phyloP scores from a whole-genome alignment of 2,329 filamentous ascomycete genomes.

The Ceratocystiopsis brevicomis region DNA sequence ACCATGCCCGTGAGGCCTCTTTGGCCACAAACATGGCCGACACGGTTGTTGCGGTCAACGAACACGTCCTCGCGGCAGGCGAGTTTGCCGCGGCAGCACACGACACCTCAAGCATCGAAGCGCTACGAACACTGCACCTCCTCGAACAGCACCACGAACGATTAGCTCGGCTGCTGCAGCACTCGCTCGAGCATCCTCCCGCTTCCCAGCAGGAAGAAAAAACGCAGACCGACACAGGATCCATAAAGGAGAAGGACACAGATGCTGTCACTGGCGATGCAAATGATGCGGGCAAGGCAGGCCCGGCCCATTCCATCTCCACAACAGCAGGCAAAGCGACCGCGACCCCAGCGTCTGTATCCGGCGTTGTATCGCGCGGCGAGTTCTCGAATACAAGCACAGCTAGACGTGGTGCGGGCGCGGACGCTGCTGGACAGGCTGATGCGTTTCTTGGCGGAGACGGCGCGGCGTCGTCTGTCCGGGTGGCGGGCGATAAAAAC shows the following conservation, averaged over 20 bases:
- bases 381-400: constrained; percentile 2
- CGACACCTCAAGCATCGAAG: constrained; percentile 48
- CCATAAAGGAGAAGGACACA: constrained; percentile 3
- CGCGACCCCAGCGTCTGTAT: constrained; percentile 4
- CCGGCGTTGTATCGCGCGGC: constrained; percentile 8
- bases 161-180: constrained; percentile 63
- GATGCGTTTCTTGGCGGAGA: neutral
- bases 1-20: constrained; percentile 71
- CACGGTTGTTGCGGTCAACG: constrained; percentile 64
- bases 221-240: neutral
- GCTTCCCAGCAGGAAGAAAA: constrained; percentile 8
- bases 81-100: constrained; percentile 75
- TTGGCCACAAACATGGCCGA: constrained; percentile 55
- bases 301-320: too few species aligned
- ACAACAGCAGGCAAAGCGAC: neutral
- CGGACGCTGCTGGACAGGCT: neutral
- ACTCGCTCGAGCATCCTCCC: constrained; percentile 37
- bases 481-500: constrained; percentile 10
- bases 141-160: constrained; percentile 76
- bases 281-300: too few species aligned
- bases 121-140: constrained; percentile 63
- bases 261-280: too few species aligned
- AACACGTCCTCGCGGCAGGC: constrained; percentile 72
- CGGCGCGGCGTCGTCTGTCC: neutral
- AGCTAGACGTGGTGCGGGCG: neutral